Conservation (phyloP, 139 green algal genomes). For the Dunaliella sp. region DNA sequence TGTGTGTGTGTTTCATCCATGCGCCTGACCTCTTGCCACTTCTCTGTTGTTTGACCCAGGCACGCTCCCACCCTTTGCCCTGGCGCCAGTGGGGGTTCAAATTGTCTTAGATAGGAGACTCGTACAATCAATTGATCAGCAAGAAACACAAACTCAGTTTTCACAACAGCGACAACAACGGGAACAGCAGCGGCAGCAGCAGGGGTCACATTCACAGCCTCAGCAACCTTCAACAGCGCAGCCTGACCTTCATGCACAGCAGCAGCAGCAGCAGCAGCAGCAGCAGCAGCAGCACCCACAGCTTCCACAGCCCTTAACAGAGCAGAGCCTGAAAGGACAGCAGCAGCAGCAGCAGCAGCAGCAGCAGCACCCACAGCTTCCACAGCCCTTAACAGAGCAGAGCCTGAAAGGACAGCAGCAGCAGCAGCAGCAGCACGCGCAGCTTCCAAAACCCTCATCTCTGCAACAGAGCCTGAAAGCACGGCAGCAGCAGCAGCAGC, state of each 20-base stretch:
- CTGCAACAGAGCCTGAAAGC: neutral
- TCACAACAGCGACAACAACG: too few relatives aligned
- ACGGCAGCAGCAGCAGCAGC: neutral
- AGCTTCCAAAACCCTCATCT: neutral
- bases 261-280: slow-evolving; percentile 17
- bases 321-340: neutral
- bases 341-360: slow-evolving; percentile 16
- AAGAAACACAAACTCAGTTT: too few relatives aligned
- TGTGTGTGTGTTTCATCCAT: neutral
- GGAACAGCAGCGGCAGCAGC: too few relatives aligned
- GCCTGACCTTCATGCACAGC: too few relatives aligned
- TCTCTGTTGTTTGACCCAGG: slow-evolving; percentile 7
- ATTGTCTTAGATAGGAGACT: slow-evolving; percentile 25
- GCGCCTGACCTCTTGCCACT: too few relatives aligned
- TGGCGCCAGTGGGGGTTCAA: neutral
- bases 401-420: neutral
- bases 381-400: neutral
- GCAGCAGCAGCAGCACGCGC: neutral
- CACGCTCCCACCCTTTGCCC: slow-evolving; percentile 33
- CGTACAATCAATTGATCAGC: too few relatives aligned
- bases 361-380: slow-evolving; percentile 3
- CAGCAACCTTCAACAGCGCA: neutral
- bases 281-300: slow-evolving; percentile 7
- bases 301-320: neutral
- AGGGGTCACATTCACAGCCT: neutral